Percentiles rank a stretch among this genome's conserved stretches.
These are phyloP conservation scores for Luvunga scandens DNA, from an alignment of 345 rosid genomes.

Conservation along the genomic window DNA sequence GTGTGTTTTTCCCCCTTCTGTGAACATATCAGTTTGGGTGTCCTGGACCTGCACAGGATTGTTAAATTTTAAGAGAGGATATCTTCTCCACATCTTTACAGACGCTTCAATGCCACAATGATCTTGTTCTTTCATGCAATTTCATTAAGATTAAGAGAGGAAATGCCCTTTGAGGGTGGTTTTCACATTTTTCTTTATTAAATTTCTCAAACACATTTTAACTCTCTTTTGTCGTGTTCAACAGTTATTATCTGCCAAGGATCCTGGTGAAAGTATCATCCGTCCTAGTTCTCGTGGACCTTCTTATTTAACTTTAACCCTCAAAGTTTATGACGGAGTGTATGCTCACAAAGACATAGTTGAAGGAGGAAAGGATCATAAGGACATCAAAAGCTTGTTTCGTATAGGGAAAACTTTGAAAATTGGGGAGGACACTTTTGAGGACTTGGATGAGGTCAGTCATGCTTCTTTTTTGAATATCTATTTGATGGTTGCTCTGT, in stretches of 20 bases:
- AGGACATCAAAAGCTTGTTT: slow-evolving; percentile 72
- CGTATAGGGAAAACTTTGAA: slow-evolving; percentile 92
- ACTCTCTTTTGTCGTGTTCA: not conserved
- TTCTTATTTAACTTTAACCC: slow-evolving; percentile 79
- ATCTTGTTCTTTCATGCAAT: not conserved
- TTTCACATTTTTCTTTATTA: not conserved
- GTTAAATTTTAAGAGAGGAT: no score
- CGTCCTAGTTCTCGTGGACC: slow-evolving; percentile 99
- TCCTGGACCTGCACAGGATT: no score
- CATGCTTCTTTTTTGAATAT: not conserved
- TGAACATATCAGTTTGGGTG: no score
- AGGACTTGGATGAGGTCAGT: slow-evolving; percentile 96
- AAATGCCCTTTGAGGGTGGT: not conserved
- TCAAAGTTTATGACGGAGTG: slow-evolving; percentile 81
- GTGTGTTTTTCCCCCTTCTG: not conserved
- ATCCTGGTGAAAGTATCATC: slow-evolving; percentile 91
- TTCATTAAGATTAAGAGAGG: not conserved
- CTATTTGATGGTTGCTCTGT: not conserved
- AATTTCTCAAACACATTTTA: not conserved
- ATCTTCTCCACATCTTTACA: not conserved
- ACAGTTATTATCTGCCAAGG: slow-evolving; percentile 89
- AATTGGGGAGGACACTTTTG: slow-evolving; percentile 96
- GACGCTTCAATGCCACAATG: not conserved
- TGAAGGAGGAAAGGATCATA: slow-evolving; percentile 92
- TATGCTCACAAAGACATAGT: slow-evolving; percentile 92